Evolutionary conservation across 345 rosid genomes (phyloP).

Genomic region (Zanthoxylum bungeanum): DNA sequence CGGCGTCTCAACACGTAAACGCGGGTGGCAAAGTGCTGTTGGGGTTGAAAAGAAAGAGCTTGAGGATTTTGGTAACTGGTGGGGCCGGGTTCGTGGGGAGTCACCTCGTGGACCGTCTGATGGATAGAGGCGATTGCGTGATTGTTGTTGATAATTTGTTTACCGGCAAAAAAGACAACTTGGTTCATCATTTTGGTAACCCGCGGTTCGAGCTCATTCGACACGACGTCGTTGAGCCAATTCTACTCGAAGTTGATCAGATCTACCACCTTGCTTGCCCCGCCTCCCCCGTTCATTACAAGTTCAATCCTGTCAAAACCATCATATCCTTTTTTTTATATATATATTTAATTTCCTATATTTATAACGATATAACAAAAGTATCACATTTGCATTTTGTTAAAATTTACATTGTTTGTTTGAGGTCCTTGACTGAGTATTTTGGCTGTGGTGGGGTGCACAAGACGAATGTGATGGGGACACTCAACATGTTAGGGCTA

Average conservation of each 20-base stretch:
- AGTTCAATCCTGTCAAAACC: conserved; percentile 86
- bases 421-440: conserved; percentile 31
- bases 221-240: conserved; percentile 81
- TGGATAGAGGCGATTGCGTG: conserved; percentile 70
- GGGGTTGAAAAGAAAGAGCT: conserved; percentile 51
- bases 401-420: neutral
- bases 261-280: conserved; percentile 92
- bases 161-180: conserved; percentile 72
- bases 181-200: conserved; percentile 70
- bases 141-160: conserved; percentile 80
- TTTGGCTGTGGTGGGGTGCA: conserved; percentile 18
- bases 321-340: conserved; percentile 80
- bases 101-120: conserved; percentile 84
- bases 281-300: conserved; percentile 87
- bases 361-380: no score
- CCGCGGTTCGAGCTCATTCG: conserved; percentile 73
- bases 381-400: no score
- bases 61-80: conserved; percentile 69
- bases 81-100: conserved; percentile 93
- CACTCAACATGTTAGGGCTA: conserved; percentile 77
- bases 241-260: conserved; percentile 83
- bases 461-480: conserved; percentile 88
- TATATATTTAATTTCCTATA: no score
- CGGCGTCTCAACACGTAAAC: neutral
- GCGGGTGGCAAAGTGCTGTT: conserved; percentile 48